Evolutionary conservation across 352 stramenopile species (phyloP).

Genomic region (Pythium monospermum): DNA sequence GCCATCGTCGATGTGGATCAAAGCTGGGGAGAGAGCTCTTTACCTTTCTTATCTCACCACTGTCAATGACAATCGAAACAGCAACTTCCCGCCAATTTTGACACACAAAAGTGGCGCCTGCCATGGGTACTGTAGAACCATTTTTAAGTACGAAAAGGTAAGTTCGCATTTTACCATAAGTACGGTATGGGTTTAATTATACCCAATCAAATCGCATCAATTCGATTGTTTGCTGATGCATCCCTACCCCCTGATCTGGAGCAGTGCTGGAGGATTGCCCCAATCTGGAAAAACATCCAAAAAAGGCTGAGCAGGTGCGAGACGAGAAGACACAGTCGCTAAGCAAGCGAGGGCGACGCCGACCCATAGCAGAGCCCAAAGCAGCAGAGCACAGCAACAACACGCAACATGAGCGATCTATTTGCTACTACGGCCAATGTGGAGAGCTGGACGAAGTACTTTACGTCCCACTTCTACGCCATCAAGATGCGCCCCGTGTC

Average conservation of each 20-base stretch:
- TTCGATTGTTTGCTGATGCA: not conserved
- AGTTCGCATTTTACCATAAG: not conserved
- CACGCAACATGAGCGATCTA: too few species aligned
- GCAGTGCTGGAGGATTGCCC: too few species aligned
- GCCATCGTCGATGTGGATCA: not conserved
- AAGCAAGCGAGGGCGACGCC: not conserved
- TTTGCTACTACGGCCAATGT: slow-evolving; percentile 20
- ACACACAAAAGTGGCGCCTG: not conserved
- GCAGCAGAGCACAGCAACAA: not conserved
- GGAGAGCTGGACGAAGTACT: slow-evolving; percentile 68
- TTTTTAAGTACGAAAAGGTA: not conserved
- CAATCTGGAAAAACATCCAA: slow-evolving; percentile 3
- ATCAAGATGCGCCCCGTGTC: slow-evolving; percentile 80
- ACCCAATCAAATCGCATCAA: not conserved
- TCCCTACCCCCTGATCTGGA: too few species aligned
- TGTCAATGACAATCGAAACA: too few species aligned
- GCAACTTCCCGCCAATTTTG: not conserved
- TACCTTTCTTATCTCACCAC: too few species aligned
- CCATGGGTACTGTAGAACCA: not conserved
- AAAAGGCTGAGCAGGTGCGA: not conserved
- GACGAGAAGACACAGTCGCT: not conserved
- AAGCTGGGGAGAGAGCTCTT: too few species aligned
- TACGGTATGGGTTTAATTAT: not conserved
- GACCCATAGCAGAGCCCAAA: not conserved
- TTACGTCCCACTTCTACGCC: slow-evolving; percentile 80